Base-by-base conservation (phyloP, 2,329 filamentous ascomycete species). In the Aspergillus costaricaensis region DNA sequence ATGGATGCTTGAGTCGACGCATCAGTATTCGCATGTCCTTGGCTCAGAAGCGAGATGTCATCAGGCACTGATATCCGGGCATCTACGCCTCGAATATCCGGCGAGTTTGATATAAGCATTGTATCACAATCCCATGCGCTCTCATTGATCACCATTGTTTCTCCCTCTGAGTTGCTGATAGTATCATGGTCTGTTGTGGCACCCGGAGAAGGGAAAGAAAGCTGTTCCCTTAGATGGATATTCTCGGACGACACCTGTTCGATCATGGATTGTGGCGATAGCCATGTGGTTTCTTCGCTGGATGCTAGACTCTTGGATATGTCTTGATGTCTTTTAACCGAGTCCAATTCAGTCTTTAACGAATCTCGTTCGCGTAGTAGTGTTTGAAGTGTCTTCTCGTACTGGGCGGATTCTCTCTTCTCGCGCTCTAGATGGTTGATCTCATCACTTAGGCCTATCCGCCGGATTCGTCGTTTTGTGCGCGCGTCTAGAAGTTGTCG, bases 381-480 rank as follows among this genome's bases (percentile, higher is more conserved):
- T 17, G 63, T 53, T 14, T 65, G 67, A n/a, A 72, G 44, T 2
- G 62, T 66, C 62, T 67, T 70, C 47, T 72, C 68, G 41, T 70
- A 66, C 4, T 63, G 70, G 12, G 65, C 62, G 1, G 64, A 57
- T 14, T 72, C 66, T 21, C 73, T 74, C 60, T 75, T 77, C 57
- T 79, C 78, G 5, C 74, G 73, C 41, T 80, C 72, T 39, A 79
- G 73, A 23, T 72, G 67, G 62, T 81, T 80, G 59, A 80, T 76
- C 60, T 81, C 80, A 61, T 81, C 76, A 58, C 80, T 82, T 50
- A 82, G 65, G 4, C 80, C 77, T 55, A 77, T 72, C 12, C 81
- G 75, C 32, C 73, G 68, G 48, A 82, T 77, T 36, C 79, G 75
- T 39, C 81, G 72, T 61, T 77, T 76, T 2, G 76, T 76, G 19